phyloP scores from a whole-genome alignment of 2,329 filamentous ascomycete genomes.

The Cryphonectria nitschkei region DNA sequence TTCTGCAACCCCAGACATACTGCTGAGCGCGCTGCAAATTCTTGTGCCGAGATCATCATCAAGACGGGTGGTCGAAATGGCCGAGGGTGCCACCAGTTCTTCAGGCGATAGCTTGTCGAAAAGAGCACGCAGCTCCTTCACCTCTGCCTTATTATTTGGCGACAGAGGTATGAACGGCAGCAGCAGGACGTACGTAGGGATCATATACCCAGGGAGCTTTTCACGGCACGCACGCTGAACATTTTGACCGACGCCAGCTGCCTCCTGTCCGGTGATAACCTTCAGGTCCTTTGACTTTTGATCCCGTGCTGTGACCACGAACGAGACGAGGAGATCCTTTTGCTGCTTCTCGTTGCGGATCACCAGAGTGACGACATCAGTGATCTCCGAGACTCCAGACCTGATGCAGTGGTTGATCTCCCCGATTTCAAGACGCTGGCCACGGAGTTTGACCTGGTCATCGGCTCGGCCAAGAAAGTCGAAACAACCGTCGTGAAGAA shows the following conservation, averaged over 20 bases:
- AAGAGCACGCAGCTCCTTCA: slow-evolving; percentile 67
- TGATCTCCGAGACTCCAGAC: slow-evolving; percentile 57
- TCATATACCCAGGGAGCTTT: slow-evolving; percentile 82
- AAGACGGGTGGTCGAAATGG: slow-evolving; percentile 33
- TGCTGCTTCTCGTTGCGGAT: slow-evolving; percentile 70
- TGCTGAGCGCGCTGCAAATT: slow-evolving; percentile 58
- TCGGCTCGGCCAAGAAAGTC: slow-evolving; percentile 88
- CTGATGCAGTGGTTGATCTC: slow-evolving; percentile 89
- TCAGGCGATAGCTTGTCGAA: slow-evolving; percentile 65
- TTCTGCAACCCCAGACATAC: slow-evolving; percentile 52
- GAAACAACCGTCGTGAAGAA: slow-evolving; percentile 80
- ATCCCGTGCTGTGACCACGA: slow-evolving; percentile 52
- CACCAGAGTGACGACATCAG: slow-evolving; percentile 78
- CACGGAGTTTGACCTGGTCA: slow-evolving; percentile 89
- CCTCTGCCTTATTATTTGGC: slow-evolving; percentile 87
- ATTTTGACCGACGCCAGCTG: slow-evolving; percentile 45
- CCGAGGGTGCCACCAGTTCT: slow-evolving; percentile 62
- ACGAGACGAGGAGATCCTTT: slow-evolving; percentile 84
- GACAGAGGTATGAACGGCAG: slow-evolving; percentile 77
- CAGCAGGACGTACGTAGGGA: slow-evolving; percentile 80
- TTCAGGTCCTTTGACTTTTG: slow-evolving; percentile 27
- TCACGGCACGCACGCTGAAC: slow-evolving; percentile 68
- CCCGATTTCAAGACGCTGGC: slow-evolving; percentile 84
- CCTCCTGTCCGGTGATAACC: slow-evolving; percentile 39
- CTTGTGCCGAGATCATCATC: slow-evolving; percentile 45